Percentiles rank a stretch among this genome's conserved stretches.
Conservation (phyloP, 371 early-diverging fungal genomes). For the Circinella umbellata region DNA sequence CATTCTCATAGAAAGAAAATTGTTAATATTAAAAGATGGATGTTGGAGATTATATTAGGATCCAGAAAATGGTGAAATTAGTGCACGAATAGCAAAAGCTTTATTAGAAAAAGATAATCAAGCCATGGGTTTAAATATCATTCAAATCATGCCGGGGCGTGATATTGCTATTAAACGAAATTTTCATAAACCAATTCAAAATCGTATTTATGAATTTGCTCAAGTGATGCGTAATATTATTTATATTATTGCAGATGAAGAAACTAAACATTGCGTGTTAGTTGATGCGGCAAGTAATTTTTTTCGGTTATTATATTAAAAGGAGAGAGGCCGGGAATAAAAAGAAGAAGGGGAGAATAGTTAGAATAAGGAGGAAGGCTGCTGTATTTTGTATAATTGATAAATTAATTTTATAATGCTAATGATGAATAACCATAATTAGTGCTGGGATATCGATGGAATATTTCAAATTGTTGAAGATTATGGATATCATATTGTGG, state of each 20-base stretch:
- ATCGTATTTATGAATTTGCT: conserved; percentile 77
- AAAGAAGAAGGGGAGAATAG: background rate
- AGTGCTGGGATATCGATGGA: conserved; percentile 90
- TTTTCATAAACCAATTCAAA: conserved; percentile 72
- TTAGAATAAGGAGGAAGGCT: background rate
- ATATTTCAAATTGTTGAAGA: conserved; percentile 65
- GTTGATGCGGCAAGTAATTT: conserved; percentile 72
- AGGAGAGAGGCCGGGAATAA: too few species aligned
- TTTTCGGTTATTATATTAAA: background rate
- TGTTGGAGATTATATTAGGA: conserved; percentile 35
- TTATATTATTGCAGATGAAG: conserved; percentile 73
- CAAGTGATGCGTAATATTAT: conserved; percentile 83
- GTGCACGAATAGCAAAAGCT: conserved; percentile 56
- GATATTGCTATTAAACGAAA: conserved; percentile 63
- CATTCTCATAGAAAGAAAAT: too few species aligned
- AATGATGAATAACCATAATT: background rate
- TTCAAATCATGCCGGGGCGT: conserved; percentile 72
- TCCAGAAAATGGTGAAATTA: conserved; percentile 54
- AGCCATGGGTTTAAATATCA: conserved; percentile 59
- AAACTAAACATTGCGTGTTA: conserved; percentile 70
- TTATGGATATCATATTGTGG: conserved; percentile 70
- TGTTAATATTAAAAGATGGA: too few species aligned
- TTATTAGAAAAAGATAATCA: conserved; percentile 64
- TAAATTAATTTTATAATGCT: too few species aligned
- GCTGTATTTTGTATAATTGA: too few species aligned